These are phyloP conservation scores for Gilbertella persicaria DNA, from an alignment of 371 early-diverging fungal genomes.

Conservation along the genomic window DNA sequence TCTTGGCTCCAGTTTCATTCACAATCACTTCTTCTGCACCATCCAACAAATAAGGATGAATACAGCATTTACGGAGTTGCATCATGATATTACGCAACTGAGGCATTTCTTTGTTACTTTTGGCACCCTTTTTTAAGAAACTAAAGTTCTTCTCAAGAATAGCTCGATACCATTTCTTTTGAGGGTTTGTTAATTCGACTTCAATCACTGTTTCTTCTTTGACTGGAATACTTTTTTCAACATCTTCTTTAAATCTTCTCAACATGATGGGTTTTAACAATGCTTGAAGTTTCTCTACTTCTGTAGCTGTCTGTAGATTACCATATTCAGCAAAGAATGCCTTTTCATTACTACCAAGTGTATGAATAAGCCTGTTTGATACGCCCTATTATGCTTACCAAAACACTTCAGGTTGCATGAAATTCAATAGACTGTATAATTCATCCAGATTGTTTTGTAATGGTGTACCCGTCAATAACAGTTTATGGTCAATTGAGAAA, in stretches of 20 bases:
- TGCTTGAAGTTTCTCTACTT: slow-evolving; percentile 73
- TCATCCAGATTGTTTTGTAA: slow-evolving; percentile 94
- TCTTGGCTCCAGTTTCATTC: slow-evolving; percentile 57
- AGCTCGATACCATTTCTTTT: slow-evolving; percentile 89
- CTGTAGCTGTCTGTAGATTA: slow-evolving; percentile 71
- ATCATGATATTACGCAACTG: slow-evolving; percentile 69
- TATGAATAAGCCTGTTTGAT: slow-evolving; percentile 26
- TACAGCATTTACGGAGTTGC: slow-evolving; percentile 88
- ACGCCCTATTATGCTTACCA: slow-evolving; percentile 14
- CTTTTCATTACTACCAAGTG: slow-evolving; percentile 47
- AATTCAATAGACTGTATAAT: slow-evolving; percentile 90
- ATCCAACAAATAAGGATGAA: slow-evolving; percentile 81
- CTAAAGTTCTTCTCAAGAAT: slow-evolving; percentile 90
- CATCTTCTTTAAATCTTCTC: slow-evolving; percentile 83
- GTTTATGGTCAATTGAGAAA: slow-evolving; percentile 49
- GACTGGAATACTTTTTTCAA: slow-evolving; percentile 81
- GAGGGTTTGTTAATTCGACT: slow-evolving; percentile 80
- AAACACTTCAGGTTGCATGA: slow-evolving; percentile 80
- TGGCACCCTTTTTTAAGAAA: slow-evolving; percentile 70
- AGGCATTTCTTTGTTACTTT: slow-evolving; percentile 63
- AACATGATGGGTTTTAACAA: slow-evolving; percentile 77
- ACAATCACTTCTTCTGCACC: slow-evolving; percentile 89
- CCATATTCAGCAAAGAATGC: slow-evolving; percentile 81
- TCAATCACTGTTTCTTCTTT: slow-evolving; percentile 93
- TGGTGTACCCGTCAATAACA: slow-evolving; percentile 70